These are phyloP conservation scores for Mortierella hygrophila DNA, from an alignment of 192 early-diverging fungal genomes.

Conservation along the genomic window DNA sequence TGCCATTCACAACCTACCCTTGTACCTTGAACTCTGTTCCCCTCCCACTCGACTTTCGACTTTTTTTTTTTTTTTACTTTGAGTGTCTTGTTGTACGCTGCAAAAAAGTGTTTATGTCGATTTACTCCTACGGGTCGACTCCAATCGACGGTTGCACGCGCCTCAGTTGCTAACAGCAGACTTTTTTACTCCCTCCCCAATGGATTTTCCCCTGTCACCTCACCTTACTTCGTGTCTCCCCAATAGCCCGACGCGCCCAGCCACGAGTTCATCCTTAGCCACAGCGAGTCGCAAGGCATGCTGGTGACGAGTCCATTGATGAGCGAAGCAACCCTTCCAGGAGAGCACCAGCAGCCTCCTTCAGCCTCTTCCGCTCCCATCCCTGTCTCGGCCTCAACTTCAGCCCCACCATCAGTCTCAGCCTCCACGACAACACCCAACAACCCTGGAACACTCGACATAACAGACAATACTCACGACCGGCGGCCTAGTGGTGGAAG, in stretches of 20 bases:
- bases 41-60: neutral
- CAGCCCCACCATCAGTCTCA: constrained; percentile 14
- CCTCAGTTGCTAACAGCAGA: neutral
- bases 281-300: constrained; percentile 33
- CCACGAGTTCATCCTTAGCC: constrained; percentile 32
- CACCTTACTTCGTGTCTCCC: neutral
- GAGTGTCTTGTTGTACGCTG: neutral
- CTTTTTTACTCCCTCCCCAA: neutral
- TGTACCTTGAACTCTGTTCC: neutral
- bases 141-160: neutral
- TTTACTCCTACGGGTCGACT: neutral
- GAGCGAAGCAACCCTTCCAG: constrained; percentile 42
- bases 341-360: constrained; percentile 24
- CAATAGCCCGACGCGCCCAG: constrained; percentile 29
- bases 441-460: constrained; percentile 18
- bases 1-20: neutral
- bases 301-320: constrained; percentile 47
- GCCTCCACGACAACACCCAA: neutral
- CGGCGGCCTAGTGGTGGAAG: constrained; percentile 2
- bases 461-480: constrained; percentile 14
- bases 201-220: too few relatives aligned
- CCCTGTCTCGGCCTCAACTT: neutral
- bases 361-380: neutral
- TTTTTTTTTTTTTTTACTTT: neutral
- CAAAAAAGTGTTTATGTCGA: neutral